Evolutionary conservation across 2,329 filamentous ascomycete species (phyloP), one percentile per base, ranked within the genome.

Genomic region (Cercospora citrullina): DNA sequence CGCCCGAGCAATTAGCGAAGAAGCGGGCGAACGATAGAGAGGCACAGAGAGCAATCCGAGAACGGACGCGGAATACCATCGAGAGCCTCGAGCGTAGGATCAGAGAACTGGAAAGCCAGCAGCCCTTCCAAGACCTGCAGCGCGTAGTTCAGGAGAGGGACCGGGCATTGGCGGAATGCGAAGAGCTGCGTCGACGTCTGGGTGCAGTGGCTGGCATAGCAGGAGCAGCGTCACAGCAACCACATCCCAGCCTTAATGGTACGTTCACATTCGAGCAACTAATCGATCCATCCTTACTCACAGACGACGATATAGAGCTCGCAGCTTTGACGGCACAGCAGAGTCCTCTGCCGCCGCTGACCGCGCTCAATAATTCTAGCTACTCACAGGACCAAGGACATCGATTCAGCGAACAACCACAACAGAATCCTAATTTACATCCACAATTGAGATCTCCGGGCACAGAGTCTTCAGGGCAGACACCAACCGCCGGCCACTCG

Each of bases 11-110:
- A 80, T 87, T 97, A 68, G 92, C 91, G 31, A 91, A 93, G 79
- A 97, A 97, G 83, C 87, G 94, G 71, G 92, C 92, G 75, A 97
- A 97, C 86, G 92, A 96, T 78, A 89, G 92, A 67, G 92, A 96
- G 79, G 93, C 92, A 31, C 92, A 96, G 78, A 87, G 92, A 60
- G 92, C 91, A 45, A 95, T 96, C 68, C 86, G 92, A 51, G 91
- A 94, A 81, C 87, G 92, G 65, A 95, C 92, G 30, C 92, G 90
- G 80, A 87, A 88, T 67, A 90, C 91, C 78, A 95, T 95, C 73
- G 91, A 94, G 77, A 82, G 81, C 6, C 83, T 95, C 68, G 91
- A 95, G 78, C 84, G 84, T 68, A 85, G 87, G 69, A 93, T 96
- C 69, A 84, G 86, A 65, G 91, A 94, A 70, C 84, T 96, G 72